A percentile compares a stretch with the other conserved stretches of the same genome.
These are phyloP conservation scores for Neurospora crassa DNA, from an alignment of 2,329 filamentous ascomycete genomes.

Conservation along the genomic window DNA sequence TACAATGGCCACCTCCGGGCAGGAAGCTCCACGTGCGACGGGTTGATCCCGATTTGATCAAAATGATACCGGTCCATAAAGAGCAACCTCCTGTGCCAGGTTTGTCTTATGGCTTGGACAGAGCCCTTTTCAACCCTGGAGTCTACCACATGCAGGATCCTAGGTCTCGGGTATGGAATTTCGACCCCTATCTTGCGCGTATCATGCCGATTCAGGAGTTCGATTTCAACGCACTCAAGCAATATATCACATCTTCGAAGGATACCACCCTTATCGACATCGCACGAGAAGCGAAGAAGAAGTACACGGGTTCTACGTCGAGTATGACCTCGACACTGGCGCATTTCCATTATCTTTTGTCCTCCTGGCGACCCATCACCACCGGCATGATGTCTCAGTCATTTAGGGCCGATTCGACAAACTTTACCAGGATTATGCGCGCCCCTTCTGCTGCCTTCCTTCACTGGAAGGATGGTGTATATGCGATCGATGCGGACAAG, in stretches of 20 bases:
- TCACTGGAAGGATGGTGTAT: constrained; percentile 71
- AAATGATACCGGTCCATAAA: constrained; percentile 24
- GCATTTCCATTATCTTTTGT: constrained; percentile 90
- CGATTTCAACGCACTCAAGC: constrained; percentile 76
- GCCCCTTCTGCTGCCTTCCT: constrained; percentile 75
- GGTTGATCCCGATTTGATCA: constrained; percentile 16
- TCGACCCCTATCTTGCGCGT: constrained; percentile 84
- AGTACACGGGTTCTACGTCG: constrained; percentile 90
- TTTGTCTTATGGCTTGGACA: constrained; percentile 67
- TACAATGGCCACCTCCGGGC: not conserved
- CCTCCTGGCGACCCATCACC: constrained; percentile 68
- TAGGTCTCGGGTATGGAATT: constrained; percentile 84
- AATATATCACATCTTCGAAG: constrained; percentile 86
- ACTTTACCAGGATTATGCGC: constrained; percentile 63
- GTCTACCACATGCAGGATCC: constrained; percentile 88
- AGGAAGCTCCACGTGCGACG: not conserved
- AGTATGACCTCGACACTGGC: constrained; percentile 84
- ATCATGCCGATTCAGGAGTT: constrained; percentile 94
- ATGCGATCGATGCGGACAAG: constrained; percentile 95
- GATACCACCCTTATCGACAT: constrained; percentile 63
- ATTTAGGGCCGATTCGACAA: constrained; percentile 51
- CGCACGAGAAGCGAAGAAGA: constrained; percentile 57
- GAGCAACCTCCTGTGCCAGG: constrained; percentile 39
- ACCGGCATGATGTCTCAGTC: constrained; percentile 54
- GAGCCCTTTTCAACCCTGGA: constrained; percentile 91